Conservation (phyloP, 768 basidiomycete species). For the Suillus brevipes region DNA sequence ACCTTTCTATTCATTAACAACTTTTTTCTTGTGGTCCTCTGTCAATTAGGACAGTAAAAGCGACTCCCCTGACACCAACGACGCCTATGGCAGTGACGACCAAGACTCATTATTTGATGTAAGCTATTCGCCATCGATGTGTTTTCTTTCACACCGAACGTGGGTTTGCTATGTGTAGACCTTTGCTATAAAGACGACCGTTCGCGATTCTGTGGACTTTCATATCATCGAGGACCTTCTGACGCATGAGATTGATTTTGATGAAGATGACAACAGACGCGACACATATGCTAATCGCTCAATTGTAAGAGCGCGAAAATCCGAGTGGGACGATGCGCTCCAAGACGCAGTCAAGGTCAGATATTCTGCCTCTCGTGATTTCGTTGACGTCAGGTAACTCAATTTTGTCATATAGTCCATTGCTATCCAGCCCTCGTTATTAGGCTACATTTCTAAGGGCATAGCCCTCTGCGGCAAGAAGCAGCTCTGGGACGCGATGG, state of each 20-base stretch:
- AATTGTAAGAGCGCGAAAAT: neutral
- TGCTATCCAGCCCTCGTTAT: neutral
- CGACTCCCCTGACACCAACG: neutral
- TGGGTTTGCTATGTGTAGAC: neutral
- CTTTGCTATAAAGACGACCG: neutral
- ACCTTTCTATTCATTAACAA: neutral
- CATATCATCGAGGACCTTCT: neutral
- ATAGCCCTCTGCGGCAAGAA: neutral
- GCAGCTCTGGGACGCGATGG: neutral
- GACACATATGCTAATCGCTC: neutral
- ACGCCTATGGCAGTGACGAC: neutral
- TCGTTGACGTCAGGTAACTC: neutral
- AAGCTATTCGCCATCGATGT: neutral
- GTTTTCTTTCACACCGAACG: neutral
- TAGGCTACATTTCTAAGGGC: neutral
- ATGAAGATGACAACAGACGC: neutral
- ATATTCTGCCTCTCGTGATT: neutral
- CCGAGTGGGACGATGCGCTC: neutral
- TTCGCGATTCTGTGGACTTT: neutral
- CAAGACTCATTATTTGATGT: neutral
- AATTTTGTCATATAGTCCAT: neutral
- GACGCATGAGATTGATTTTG: neutral
- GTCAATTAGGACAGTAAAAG: neutral
- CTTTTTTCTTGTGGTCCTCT: neutral
- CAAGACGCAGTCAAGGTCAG: neutral